Percentiles rank a stretch among this genome's conserved stretches.
phyloP scores from a whole-genome alignment of 306 rosid genomes.

The Sicyos baderoa region DNA sequence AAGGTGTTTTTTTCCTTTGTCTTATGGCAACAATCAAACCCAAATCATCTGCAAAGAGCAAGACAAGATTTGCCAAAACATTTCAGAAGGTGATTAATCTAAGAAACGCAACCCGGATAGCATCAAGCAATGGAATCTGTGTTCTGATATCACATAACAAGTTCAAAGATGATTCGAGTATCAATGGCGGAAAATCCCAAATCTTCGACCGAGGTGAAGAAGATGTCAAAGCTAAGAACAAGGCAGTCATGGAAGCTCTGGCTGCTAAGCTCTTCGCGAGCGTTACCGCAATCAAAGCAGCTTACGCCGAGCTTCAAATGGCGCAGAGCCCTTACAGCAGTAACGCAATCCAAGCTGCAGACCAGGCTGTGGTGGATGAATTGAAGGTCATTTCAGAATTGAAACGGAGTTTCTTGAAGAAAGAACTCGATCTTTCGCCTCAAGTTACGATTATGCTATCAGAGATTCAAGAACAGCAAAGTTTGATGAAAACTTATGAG shows the following conservation, averaged over 20 bases:
- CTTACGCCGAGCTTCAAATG: conserved; percentile 91
- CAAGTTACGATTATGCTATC: conserved; percentile 84
- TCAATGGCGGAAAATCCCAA: conserved; percentile 23
- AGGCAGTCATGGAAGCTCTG: conserved; percentile 75
- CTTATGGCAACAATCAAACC: conserved; percentile 64
- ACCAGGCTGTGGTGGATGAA: conserved; percentile 76
- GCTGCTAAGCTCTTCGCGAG: conserved; percentile 80
- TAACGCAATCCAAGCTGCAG: conserved; percentile 65
- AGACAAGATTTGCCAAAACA: conserved; percentile 44
- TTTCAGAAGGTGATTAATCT: conserved; percentile 65
- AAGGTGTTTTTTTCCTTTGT: not conserved
- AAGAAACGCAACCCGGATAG: conserved; percentile 42
- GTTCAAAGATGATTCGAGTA: conserved; percentile 38
- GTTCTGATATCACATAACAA: conserved; percentile 41
- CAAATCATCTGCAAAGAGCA: conserved; percentile 46
- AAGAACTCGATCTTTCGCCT: conserved; percentile 75
- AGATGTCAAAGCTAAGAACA: conserved; percentile 36
- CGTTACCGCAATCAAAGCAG: conserved; percentile 82
- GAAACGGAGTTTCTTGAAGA: conserved; percentile 55
- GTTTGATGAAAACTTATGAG: conserved; percentile 73
- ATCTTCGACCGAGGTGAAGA: conserved; percentile 23
- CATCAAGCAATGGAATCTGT: conserved; percentile 78
- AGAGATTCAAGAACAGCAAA: conserved; percentile 93
- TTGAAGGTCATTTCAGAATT: conserved; percentile 62
- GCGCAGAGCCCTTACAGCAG: conserved; percentile 84